phyloP scores from a whole-genome alignment of 2,329 filamentous ascomycete species.

The Colletotrichum zoysiae region DNA sequence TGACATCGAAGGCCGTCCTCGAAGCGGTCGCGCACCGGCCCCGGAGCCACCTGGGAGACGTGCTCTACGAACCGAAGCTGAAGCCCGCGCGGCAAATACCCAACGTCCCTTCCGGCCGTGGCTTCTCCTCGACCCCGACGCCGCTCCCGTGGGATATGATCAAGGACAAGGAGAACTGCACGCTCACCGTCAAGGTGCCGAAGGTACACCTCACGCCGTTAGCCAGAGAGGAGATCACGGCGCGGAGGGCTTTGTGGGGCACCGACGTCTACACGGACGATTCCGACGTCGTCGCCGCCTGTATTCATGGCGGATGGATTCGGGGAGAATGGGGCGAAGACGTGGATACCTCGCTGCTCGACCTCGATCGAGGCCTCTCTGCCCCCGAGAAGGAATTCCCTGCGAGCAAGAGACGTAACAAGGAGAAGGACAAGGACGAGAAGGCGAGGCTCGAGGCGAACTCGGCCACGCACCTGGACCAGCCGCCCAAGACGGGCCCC shows the following conservation, averaged over 20 bases:
- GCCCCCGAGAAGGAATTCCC: conserved; percentile 38
- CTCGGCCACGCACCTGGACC: conserved; percentile 58
- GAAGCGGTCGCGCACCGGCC: conserved; percentile 78
- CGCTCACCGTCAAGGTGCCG: conserved; percentile 88
- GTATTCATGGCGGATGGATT: conserved; percentile 94
- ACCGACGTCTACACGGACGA: conserved; percentile 97
- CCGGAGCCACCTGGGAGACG: conserved; percentile 85
- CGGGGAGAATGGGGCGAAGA: conserved; percentile 88
- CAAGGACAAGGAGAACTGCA: conserved; percentile 86
- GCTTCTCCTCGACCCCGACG: conserved; percentile 70
- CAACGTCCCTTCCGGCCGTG: conserved; percentile 54
- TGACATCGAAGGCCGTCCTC: conserved; percentile 78
- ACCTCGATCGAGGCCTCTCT: conserved; percentile 58
- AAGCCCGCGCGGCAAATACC: conserved; percentile 63
- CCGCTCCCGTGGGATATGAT: conserved; percentile 81
- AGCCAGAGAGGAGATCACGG: conserved; percentile 85
- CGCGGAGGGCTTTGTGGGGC: conserved; percentile 87
- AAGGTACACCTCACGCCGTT: conserved; percentile 78
- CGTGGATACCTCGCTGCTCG: conserved; percentile 77
- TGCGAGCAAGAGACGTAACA: conserved; percentile 50
- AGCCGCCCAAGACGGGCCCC: conserved; percentile 71
- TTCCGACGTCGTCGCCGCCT: conserved; percentile 91
- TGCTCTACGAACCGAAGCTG: conserved; percentile 81
- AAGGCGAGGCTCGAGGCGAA: conserved; percentile 53
- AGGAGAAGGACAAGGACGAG: conserved; percentile 48